Evolutionary conservation across 2,329 filamentous ascomycete genomes (phyloP).

Genomic region (Thielaviopsis punctulata): DNA sequence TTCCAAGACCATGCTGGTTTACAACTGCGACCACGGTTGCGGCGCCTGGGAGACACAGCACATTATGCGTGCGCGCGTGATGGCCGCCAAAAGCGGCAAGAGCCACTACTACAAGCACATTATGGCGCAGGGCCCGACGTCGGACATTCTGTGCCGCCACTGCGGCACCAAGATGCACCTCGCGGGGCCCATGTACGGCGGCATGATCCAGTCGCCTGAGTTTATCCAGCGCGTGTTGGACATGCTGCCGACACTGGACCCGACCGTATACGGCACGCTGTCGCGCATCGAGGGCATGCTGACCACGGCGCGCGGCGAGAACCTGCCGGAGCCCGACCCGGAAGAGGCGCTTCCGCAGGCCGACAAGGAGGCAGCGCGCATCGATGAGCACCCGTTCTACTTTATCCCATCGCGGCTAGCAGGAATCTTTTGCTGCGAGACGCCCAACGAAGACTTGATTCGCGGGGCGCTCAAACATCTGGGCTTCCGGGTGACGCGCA

Average conservation of each 20-base stretch:
- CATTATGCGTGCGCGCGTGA: constrained; percentile 50
- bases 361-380: constrained; percentile 36
- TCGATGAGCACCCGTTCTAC: constrained; percentile 73
- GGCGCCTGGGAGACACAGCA: constrained; percentile 80
- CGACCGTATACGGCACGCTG: constrained; percentile 59
- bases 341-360: constrained; percentile 18
- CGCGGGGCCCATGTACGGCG: constrained; percentile 87
- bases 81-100: constrained; percentile 51
- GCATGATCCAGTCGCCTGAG: constrained; percentile 65
- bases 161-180: constrained; percentile 78
- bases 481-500: constrained; percentile 69
- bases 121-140: constrained; percentile 52
- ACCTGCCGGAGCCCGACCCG: constrained; percentile 23
- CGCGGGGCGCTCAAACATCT: constrained; percentile 65
- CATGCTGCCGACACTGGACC: constrained; percentile 49
- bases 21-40: constrained; percentile 80
- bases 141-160: constrained; percentile 54
- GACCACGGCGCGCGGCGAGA: constrained; percentile 69
- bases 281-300: constrained; percentile 82
- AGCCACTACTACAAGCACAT: constrained; percentile 62
- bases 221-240: constrained; percentile 70
- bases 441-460: constrained; percentile 62
- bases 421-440: constrained; percentile 60
- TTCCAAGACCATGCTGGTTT: constrained; percentile 82
- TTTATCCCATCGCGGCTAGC: constrained; percentile 60